phyloP scores from a whole-genome alignment of 2,329 filamentous ascomycete species.

The Coniochaeta sp. region DNA sequence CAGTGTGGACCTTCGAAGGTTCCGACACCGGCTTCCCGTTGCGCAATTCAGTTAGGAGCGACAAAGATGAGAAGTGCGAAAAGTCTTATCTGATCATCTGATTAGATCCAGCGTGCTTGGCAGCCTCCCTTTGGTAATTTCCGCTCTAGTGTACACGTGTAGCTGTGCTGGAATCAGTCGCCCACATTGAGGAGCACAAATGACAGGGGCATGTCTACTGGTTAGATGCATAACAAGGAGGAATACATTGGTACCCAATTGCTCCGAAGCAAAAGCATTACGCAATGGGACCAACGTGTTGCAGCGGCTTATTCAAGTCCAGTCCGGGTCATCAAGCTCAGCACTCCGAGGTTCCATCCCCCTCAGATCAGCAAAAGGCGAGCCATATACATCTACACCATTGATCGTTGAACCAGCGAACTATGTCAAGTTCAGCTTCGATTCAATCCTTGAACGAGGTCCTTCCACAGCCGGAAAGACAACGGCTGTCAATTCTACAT shows the following conservation, averaged over 20 bases:
- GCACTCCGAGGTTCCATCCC: neutral
- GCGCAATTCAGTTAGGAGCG: neutral
- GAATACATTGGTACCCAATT: neutral
- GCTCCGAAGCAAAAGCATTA: neutral
- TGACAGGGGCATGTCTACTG: neutral
- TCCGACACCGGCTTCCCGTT: neutral
- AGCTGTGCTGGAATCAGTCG: neutral
- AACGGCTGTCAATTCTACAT: constrained; percentile 52
- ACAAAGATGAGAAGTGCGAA: neutral
- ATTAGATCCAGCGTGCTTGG: neutral
- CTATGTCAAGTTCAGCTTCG: neutral
- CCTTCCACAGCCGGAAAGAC: neutral
- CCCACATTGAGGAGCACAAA: neutral
- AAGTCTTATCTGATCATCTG: constrained; percentile 2
- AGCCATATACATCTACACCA: neutral
- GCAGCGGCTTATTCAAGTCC: neutral
- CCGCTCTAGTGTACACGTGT: neutral
- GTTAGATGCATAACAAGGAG: neutral
- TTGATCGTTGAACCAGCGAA: neutral
- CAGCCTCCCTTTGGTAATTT: neutral
- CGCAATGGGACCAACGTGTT: neutral
- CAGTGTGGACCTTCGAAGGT: too few relatives aligned
- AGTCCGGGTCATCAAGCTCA: neutral
- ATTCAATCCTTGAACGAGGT: neutral
- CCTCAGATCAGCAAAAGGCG: neutral